A percentile compares a stretch with the other conserved stretches of the same genome.
phyloP scores from a whole-genome alignment of 306 rosid genomes.

The Prinsepia uniflora region DNA sequence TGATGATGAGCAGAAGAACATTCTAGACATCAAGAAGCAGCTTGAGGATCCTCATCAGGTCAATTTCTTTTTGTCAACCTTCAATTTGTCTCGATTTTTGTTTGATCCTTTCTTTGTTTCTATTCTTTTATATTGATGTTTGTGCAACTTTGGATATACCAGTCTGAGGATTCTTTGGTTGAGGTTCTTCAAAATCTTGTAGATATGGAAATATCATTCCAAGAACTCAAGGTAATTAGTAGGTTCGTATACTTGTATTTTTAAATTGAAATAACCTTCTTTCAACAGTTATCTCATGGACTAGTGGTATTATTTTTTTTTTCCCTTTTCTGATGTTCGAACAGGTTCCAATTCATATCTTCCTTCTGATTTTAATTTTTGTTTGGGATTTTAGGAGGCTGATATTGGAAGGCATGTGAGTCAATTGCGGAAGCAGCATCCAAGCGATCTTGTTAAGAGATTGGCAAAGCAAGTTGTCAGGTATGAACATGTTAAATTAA shows the following conservation, averaged over 20 bases:
- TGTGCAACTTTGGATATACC: neutral
- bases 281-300: neutral
- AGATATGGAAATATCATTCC: slow-evolving; percentile 95
- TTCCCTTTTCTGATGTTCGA: neutral
- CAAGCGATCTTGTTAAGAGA: slow-evolving; percentile 76
- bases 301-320: neutral
- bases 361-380: neutral
- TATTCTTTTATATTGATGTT: neutral
- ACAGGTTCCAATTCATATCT: neutral
- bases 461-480: slow-evolving; percentile 96
- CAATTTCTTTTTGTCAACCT: neutral
- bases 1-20: slow-evolving; percentile 78
- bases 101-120: slow-evolving; percentile 3
- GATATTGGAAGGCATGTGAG: slow-evolving; percentile 97
- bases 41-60: slow-evolving; percentile 85
- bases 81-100: neutral
- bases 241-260: neutral
- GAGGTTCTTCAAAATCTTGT: slow-evolving; percentile 82
- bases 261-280: neutral
- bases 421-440: slow-evolving; percentile 78
- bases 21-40: slow-evolving; percentile 76
- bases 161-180: slow-evolving; percentile 74
- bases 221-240: slow-evolving; percentile 63
- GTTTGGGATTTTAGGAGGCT: slow-evolving; percentile 56
- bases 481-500: slow-evolving; percentile 25